phyloP scores from a whole-genome alignment of 2,329 filamentous ascomycete species.

The Alternaria alternata region DNA sequence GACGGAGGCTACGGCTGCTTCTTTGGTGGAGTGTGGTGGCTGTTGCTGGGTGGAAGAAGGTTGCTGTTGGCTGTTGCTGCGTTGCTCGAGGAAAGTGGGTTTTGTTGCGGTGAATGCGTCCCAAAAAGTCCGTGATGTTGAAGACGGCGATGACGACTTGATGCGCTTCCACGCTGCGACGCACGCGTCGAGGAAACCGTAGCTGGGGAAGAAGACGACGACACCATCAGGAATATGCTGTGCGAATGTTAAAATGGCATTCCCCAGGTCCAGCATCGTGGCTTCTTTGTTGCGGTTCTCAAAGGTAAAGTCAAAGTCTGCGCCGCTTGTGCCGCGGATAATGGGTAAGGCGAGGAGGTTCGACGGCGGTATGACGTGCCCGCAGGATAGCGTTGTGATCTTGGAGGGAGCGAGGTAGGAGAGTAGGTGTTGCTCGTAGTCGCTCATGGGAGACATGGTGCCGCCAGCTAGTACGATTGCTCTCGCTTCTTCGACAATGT shows the following conservation, averaged over 20 bases:
- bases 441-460: constrained; percentile 96
- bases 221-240: constrained; percentile 83
- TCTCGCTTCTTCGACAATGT: constrained; percentile 82
- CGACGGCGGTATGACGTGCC: constrained; percentile 85
- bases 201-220: constrained; percentile 95
- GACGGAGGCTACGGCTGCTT: constrained; percentile 69
- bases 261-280: constrained; percentile 78
- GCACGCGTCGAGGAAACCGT: constrained; percentile 85
- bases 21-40: constrained; percentile 62
- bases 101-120: constrained; percentile 67
- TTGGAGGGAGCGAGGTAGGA: constrained; percentile 70
- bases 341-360: constrained; percentile 84
- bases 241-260: constrained; percentile 75
- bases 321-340: constrained; percentile 56
- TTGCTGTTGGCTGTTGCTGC: constrained; percentile 54
- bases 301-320: constrained; percentile 86
- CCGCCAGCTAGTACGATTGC: constrained; percentile 92
- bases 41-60: constrained; percentile 28
- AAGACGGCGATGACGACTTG: background rate
- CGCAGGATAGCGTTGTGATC: constrained; percentile 86
- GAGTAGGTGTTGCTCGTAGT: constrained; percentile 87
- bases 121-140: constrained; percentile 54
- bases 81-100: constrained; percentile 53
- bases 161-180: constrained; percentile 52
- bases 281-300: constrained; percentile 73